Evolutionary conservation across 108 stramenopile species (phyloP), one percentile per base, ranked within the genome.

Genomic region (Conticribra guillardii): DNA sequence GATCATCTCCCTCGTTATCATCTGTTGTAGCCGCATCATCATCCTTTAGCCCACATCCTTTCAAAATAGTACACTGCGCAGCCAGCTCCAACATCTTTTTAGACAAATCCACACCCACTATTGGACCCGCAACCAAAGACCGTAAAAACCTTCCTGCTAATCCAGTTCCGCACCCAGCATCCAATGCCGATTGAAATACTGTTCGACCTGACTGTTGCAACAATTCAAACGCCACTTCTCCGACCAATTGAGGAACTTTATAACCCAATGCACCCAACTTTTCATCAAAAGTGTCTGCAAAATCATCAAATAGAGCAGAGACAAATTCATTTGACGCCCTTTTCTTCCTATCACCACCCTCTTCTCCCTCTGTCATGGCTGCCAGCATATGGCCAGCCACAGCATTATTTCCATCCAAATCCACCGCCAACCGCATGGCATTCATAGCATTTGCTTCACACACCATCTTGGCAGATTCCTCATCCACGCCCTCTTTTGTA

Each of bases 121-220:
- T 27, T 19, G 57, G 33, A 11, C 78, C 85, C 3, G 8, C 0
- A 4, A 89, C 83, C 16, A 85, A 53, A 2, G 80, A 78, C 17
- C 86, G 73, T 22, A 91, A 49, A 54, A 78, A 85, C 45, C 86
- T 76, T 3, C 90, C 90, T 1, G 85, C 87, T 19, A 92, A 65
- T 9, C 90, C 90, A 3, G 90, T 92, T 9, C 90, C 90, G 55
- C 87, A 87, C 5, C 90, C 90, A 7, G 90, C 90, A 74, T 92
- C 90, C 55, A 92, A 68, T 0, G 64, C 87, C 2, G 82, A 71
- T 2, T 24, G 49, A 73, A 61, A 85, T 29, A 54, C 47, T 34
- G 68, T 58, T 48, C 57, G 32, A 0, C 54, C 69, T 27, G 67
- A 57, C 52, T 53, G 60, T 50, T 31, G 17, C n/a, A 69, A 41